These are phyloP conservation scores for Claviceps arundinis DNA, from an alignment of 2,329 filamentous ascomycete genomes.

Conservation along the genomic window DNA sequence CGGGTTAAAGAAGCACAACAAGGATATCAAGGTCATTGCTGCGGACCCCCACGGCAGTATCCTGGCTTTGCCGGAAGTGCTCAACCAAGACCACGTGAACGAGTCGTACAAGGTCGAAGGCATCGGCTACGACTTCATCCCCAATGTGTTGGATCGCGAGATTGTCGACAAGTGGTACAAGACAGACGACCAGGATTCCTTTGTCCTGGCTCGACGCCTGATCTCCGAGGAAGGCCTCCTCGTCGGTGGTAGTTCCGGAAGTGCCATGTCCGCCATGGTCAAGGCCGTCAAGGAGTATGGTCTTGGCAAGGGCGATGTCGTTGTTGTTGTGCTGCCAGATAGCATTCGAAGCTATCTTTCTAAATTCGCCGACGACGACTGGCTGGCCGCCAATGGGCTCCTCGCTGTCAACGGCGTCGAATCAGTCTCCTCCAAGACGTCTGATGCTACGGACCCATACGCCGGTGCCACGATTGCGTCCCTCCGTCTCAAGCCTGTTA, in stretches of 20 bases:
- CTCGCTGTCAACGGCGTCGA: slow-evolving; percentile 46
- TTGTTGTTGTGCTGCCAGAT: slow-evolving; percentile 86
- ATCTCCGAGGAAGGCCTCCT: slow-evolving; percentile 91
- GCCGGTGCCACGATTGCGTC: slow-evolving; percentile 65
- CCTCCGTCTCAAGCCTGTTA: slow-evolving; percentile 85
- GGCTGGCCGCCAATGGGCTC: slow-evolving; percentile 92
- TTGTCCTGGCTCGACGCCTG: slow-evolving; percentile 74
- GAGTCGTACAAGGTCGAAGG: slow-evolving; percentile 95
- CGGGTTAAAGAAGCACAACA: slow-evolving; percentile 78
- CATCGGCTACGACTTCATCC: slow-evolving; percentile 97
- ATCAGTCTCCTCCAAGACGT: slow-evolving; percentile 25
- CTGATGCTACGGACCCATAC: slow-evolving; percentile 49
- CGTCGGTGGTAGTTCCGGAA: slow-evolving; percentile 86
- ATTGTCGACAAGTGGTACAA: slow-evolving; percentile 94
- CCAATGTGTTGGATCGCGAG: slow-evolving; percentile 74
- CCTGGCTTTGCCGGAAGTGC: slow-evolving; percentile 61
- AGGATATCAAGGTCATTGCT: slow-evolving; percentile 74
- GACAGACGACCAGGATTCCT: slow-evolving; percentile 85
- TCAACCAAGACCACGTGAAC: slow-evolving; percentile 73
- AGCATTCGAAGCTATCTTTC: slow-evolving; percentile 95
- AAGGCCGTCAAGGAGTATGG: slow-evolving; percentile 62
- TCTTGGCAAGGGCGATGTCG: slow-evolving; percentile 70
- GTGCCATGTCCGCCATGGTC: slow-evolving; percentile 72
- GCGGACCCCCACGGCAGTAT: slow-evolving; percentile 90
- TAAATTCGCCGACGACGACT: slow-evolving; percentile 98